Percentiles rank a stretch among this genome's conserved stretches.
Conservation (phyloP, 148 eudicot species). For the Rhododendron williamsianum region DNA sequence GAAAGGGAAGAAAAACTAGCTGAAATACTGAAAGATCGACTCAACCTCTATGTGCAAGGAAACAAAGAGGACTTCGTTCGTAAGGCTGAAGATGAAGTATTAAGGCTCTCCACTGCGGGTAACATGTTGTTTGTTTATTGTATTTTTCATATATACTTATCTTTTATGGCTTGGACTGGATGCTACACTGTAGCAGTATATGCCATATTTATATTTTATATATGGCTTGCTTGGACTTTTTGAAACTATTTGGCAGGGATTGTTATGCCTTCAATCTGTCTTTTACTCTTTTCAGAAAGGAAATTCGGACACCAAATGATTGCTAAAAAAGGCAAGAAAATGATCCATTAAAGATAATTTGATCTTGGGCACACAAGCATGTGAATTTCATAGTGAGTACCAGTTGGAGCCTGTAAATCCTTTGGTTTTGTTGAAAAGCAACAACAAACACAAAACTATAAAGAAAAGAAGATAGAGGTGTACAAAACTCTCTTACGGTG, state of each 20-base stretch:
- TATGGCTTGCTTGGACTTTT: neutral
- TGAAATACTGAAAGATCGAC: constrained; percentile 62
- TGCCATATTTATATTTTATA: too few species aligned
- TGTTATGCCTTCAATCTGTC: neutral
- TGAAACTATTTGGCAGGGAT: neutral
- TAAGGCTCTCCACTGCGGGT: constrained; percentile 93
- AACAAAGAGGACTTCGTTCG: constrained; percentile 66
- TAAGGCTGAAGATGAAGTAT: constrained; percentile 83
- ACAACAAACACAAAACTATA: neutral
- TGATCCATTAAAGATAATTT: neutral
- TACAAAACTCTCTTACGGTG: neutral
- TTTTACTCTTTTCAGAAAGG: neutral
- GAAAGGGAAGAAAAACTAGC: constrained; percentile 94
- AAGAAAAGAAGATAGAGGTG: neutral
- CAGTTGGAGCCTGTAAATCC: neutral
- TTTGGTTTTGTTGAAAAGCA: neutral
- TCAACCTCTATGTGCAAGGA: constrained; percentile 76
- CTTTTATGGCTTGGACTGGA: constrained; percentile 8
- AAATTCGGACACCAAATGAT: neutral
- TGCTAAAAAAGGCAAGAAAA: neutral
- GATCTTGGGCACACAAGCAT: neutral
- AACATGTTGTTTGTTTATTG: neutral
- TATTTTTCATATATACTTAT: neutral
- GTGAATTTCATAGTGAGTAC: neutral
- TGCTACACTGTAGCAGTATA: neutral